A percentile compares a stretch with the other conserved stretches of the same genome.
These are phyloP conservation scores for Allium fistulosum DNA, from an alignment of 106 monocot species.

Conservation along the genomic window DNA sequence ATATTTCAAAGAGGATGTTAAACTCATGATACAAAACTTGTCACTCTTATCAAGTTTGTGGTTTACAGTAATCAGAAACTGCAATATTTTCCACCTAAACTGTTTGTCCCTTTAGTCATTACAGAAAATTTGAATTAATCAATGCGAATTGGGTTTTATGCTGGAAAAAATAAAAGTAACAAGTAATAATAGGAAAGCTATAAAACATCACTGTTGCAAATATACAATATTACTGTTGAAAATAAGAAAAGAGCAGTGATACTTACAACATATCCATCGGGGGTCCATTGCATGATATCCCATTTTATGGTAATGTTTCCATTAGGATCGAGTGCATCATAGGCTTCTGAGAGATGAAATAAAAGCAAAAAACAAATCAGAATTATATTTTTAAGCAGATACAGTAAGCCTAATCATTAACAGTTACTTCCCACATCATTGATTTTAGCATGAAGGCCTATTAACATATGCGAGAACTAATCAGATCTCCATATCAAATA, in stretches of 20 bases:
- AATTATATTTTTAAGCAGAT: neutral
- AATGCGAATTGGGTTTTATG: neutral
- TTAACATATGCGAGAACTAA: neutral
- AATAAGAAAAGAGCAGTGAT: neutral
- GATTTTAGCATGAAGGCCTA: neutral
- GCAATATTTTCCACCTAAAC: neutral
- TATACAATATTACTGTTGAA: neutral
- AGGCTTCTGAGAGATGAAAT: slow-evolving; percentile 50
- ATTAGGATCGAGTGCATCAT: slow-evolving; percentile 79
- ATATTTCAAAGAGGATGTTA: too few species aligned
- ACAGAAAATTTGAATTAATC: neutral
- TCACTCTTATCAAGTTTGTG: too few species aligned
- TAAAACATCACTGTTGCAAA: too few species aligned
- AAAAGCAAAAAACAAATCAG: neutral
- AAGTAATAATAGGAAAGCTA: neutral
- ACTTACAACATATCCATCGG: slow-evolving; percentile 91
- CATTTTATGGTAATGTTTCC: slow-evolving; percentile 96
- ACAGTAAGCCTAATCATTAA: neutral
- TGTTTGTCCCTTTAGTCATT: neutral
- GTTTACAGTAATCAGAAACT: neutral
- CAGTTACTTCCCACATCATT: neutral
- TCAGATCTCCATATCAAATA: neutral
- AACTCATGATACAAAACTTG: too few species aligned
- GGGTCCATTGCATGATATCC: slow-evolving; percentile 88
- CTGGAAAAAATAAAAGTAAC: neutral